These are phyloP conservation scores for Colletotrichum lindemuthianum DNA, from an alignment of 2,329 filamentous ascomycete species.

Conservation along the genomic window DNA sequence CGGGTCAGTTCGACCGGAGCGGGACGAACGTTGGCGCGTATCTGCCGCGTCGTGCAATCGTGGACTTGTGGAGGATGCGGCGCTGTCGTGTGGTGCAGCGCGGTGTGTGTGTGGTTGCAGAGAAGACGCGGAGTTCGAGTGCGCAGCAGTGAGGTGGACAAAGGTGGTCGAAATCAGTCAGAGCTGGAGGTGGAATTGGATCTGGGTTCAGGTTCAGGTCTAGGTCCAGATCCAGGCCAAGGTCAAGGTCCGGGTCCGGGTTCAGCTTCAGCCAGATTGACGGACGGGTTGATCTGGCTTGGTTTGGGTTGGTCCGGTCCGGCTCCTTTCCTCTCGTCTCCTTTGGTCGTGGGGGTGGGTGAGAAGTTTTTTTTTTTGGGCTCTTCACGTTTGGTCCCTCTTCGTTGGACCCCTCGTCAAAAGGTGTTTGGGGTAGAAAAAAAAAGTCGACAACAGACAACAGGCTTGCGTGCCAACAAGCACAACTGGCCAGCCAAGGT, in stretches of 20 bases:
- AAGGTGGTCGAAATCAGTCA: slow-evolving; percentile 15
- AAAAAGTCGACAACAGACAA: neutral
- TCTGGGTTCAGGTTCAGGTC: slow-evolving; percentile 20
- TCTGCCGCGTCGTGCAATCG: neutral
- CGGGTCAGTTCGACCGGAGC: neutral
- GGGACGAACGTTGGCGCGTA: neutral
- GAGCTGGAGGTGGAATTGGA: slow-evolving; percentile 17
- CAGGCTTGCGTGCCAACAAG: slow-evolving; percentile 7
- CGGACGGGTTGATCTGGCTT: too few species aligned
- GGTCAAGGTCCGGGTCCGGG: neutral
- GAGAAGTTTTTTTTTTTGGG: slow-evolving; percentile 14
- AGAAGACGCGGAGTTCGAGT: too few species aligned
- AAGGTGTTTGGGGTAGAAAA: too few species aligned
- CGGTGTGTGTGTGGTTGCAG: too few species aligned
- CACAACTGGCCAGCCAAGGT: neutral
- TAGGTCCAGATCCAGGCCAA: neutral
- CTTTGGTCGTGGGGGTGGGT: slow-evolving; percentile 28
- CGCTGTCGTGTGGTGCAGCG: too few species aligned
- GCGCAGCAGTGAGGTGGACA: too few species aligned
- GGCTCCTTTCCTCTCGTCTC: neutral
- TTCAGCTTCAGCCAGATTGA: neutral
- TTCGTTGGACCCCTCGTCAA: slow-evolving; percentile 10
- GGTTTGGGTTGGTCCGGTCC: neutral
- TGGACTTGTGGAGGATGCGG: too few species aligned
- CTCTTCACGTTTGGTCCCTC: slow-evolving; percentile 7